Evolutionary conservation across 2,329 filamentous ascomycete species (phyloP), one percentile per base, ranked within the genome.

Genomic region (Fusarium sororula): DNA sequence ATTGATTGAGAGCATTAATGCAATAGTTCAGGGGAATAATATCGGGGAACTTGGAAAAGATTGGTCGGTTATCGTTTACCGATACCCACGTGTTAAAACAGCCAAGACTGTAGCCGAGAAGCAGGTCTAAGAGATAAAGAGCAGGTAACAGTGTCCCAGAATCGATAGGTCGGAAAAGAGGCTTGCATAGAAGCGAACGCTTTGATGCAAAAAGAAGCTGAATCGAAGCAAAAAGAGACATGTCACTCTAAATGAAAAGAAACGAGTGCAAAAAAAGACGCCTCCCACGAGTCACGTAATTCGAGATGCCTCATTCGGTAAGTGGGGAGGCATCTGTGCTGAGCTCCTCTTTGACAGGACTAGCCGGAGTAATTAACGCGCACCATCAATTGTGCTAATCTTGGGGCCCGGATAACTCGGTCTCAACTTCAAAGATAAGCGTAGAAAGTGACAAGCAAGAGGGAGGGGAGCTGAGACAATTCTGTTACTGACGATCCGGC

Each of bases 131-230:
- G 32, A 38, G 50, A 38, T 22, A 54, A 54, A 54, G 32, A 54
- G 26, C 37, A 54, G 47, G 18, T 60, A 18, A 41, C 22, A 56
- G 5, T 37, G 28, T 4, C 35, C 13, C n/a, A 24, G 22, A 35
- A 30, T 24, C 24, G 37, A 56, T 22, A 41, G n/a, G 37, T 54
- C 32, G 28, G 45, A 41, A 18, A n/a, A 22, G 32, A 51, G 65
- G 50, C 65, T 56, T 69, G 66, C 66, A 69, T 57, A 39, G 26
- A 63, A 37, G 50, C 38, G 44, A 45, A 53, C 65, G 65, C 48
- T 68, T 44, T 37, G 66, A 50, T 62, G 30, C 28, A 32, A 28
- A 22, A 47, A 28, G 48, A 47, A 59, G 14, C 28, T 24, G 30
- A 28, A 24, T 18, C 26, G 45, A 41, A 45, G 11, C 14, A 47